Conservation (phyloP, 1,139 yeast genomes). For the Candida smagusa region DNA sequence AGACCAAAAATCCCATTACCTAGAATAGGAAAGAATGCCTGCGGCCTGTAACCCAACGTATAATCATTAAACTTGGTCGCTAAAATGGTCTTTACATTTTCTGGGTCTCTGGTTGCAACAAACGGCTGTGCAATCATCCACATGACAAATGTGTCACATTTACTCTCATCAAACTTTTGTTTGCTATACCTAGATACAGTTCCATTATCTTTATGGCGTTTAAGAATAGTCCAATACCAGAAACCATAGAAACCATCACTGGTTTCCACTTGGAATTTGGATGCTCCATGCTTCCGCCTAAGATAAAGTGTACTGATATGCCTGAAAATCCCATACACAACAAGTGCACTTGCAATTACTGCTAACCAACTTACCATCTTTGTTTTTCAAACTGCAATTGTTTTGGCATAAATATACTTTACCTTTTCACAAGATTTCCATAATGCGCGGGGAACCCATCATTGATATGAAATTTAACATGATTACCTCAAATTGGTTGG, state of each 20-base stretch:
- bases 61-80: conserved; percentile 49
- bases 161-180: not conserved
- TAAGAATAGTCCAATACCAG: not conserved
- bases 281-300: not conserved
- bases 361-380: too few species aligned
- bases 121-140: conserved; percentile 37
- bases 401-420: too few species aligned
- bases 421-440: too few species aligned
- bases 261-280: not conserved
- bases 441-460: too few species aligned
- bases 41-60: conserved; percentile 47
- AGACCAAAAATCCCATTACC: conserved; percentile 60
- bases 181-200: not conserved
- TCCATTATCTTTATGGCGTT: not conserved
- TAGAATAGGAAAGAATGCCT: conserved; percentile 38
- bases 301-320: too few species aligned
- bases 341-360: not conserved
- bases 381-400: too few species aligned
- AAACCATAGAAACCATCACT: not conserved
- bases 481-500: too few species aligned
- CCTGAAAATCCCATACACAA: not conserved
- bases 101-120: conserved; percentile 18
- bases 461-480: too few species aligned
- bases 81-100: conserved; percentile 34
- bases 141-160: conserved; percentile 1